Conservation (phyloP, 176 grass and related monocot species). For the Microstegium vimineum region DNA sequence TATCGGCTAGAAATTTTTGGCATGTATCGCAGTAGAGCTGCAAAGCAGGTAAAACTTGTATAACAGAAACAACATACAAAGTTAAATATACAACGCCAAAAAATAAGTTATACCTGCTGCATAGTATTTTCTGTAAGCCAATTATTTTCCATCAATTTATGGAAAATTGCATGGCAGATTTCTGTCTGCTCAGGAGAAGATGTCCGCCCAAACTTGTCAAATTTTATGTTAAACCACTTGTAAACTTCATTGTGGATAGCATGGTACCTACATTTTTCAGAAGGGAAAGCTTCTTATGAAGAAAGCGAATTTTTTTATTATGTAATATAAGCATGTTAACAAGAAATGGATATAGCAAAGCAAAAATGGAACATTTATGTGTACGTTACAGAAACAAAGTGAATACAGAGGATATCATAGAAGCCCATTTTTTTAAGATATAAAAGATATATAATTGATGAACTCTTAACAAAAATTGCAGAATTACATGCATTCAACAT, state of each 20-base stretch:
- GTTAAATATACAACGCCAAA: neutral
- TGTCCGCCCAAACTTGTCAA: conserved; percentile 92
- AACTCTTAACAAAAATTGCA: neutral
- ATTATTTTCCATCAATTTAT: conserved; percentile 85
- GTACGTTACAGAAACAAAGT: neutral
- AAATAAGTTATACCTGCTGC: conserved; percentile 68
- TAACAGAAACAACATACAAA: conserved; percentile 10
- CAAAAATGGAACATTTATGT: neutral
- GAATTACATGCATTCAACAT: neutral
- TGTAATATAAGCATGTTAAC: neutral
- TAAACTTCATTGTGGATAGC: conserved; percentile 85
- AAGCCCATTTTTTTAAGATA: neutral
- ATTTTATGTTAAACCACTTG: conserved; percentile 96
- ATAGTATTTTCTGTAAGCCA: conserved; percentile 97
- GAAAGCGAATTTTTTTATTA: neutral
- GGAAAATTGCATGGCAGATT: conserved; percentile 89
- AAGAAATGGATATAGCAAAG: neutral
- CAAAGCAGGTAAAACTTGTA: neutral
- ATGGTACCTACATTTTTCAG: conserved; percentile 59
- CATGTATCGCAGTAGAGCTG: conserved; percentile 92
- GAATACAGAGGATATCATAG: neutral
- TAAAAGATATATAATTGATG: neutral
- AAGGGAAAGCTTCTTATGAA: conserved; percentile 13
- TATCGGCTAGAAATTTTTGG: conserved; percentile 83
- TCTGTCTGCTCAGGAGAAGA: conserved; percentile 80